A percentile compares a stretch with the other conserved stretches of the same genome.
Conservation (phyloP, 2,329 filamentous ascomycete species). For the Colletotrichum musae region DNA sequence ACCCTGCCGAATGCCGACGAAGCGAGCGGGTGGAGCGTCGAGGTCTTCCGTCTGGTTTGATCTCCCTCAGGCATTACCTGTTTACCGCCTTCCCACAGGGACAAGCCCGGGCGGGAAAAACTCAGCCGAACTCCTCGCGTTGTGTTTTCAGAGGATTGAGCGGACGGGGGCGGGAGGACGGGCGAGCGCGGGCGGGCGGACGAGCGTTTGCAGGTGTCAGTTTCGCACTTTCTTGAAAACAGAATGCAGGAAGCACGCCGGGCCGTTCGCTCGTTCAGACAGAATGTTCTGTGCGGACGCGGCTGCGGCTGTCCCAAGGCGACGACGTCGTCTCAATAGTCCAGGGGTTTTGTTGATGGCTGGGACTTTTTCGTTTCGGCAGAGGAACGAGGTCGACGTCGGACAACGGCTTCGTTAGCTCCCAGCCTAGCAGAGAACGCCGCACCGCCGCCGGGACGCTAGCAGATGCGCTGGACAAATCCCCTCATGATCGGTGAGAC, state of each 20-base stretch:
- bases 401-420: constrained; percentile 26
- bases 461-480: neutral
- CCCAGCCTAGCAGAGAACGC: constrained; percentile 24
- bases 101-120: constrained; percentile 17
- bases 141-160: neutral
- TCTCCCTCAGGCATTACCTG: constrained; percentile 19
- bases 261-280: constrained; percentile 3
- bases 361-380: neutral
- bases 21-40: constrained; percentile 29
- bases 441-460: constrained; percentile 17
- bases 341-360: constrained; percentile 3
- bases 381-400: neutral
- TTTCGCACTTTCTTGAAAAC: neutral
- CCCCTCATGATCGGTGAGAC: constrained; percentile 37
- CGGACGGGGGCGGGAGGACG: constrained; percentile 7
- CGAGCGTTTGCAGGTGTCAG: constrained; percentile 35
- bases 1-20: constrained; percentile 32
- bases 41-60: constrained; percentile 14
- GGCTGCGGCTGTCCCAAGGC: neutral
- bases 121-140: constrained; percentile 13
- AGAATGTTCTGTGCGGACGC: constrained; percentile 27
- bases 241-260: neutral
- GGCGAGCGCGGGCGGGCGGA: neutral
- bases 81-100: constrained; percentile 19
- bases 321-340: neutral